Conservation (phyloP, 768 basidiomycete species). For the Termitomyces sp. region DNA sequence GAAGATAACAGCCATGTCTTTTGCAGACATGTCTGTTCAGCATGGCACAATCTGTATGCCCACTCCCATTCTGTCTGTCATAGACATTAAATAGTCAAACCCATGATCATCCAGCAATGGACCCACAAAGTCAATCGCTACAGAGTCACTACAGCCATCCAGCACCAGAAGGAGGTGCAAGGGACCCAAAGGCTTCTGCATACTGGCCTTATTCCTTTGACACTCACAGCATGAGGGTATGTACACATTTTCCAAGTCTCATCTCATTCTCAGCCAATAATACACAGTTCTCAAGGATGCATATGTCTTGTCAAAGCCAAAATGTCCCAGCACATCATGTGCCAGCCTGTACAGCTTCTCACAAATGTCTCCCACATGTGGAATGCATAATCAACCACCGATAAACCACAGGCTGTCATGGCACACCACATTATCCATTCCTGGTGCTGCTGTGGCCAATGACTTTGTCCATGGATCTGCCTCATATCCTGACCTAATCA, state of each 20-base stretch:
- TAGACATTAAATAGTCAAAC: background rate
- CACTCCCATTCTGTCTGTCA: background rate
- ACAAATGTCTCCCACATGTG: background rate
- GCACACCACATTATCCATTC: too few relatives aligned
- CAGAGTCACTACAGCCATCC: slow-evolving; percentile 11
- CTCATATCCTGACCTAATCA: too few relatives aligned
- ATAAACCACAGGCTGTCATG: too few relatives aligned
- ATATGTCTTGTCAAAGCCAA: slow-evolving; percentile 22
- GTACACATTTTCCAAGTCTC: background rate
- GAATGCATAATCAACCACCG: background rate
- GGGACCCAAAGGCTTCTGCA: slow-evolving; percentile 23
- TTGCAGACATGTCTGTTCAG: too few relatives aligned
- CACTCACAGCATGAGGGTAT: slow-evolving; percentile 13
- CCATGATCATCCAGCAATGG: background rate
- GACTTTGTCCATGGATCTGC: too few relatives aligned
- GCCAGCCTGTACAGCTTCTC: slow-evolving; percentile 25
- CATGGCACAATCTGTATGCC: background rate
- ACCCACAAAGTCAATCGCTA: background rate
- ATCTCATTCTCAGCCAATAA: too few relatives aligned
- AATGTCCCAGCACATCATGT: slow-evolving; percentile 27
- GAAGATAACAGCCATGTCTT: too few relatives aligned
- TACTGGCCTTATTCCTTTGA: background rate
- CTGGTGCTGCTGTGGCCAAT: too few relatives aligned
- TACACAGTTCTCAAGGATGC: too few relatives aligned
- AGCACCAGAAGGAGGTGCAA: slow-evolving; percentile 24